Evolutionary conservation across 768 basidiomycete species (phyloP).

Genomic region (Termitomyces sp.): DNA sequence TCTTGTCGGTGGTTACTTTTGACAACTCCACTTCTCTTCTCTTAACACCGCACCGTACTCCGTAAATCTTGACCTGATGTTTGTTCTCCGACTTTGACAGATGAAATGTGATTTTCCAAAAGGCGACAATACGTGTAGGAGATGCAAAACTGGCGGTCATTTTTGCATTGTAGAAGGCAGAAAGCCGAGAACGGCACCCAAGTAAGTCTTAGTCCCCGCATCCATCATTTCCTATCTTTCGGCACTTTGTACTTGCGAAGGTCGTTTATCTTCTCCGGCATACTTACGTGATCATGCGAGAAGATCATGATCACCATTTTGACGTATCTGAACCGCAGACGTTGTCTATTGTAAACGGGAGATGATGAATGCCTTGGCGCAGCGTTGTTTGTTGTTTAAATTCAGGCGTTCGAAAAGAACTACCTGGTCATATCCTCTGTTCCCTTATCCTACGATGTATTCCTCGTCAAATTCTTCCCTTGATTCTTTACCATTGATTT

Average conservation of each 20-base stretch:
- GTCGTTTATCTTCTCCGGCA: constrained; percentile 2
- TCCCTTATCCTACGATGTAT: constrained; percentile 8
- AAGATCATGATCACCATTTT: constrained; percentile 3
- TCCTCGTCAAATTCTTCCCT: constrained; percentile 17
- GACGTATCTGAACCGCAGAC: constrained; percentile 10
- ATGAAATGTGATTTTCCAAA: constrained; percentile 86
- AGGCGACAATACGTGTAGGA: constrained; percentile 69
- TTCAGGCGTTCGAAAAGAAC: background rate
- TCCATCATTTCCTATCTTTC: constrained; percentile 15
- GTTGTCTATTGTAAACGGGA: constrained; percentile 3
- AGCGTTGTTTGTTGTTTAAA: constrained; percentile 12
- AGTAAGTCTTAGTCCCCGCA: constrained; percentile 49
- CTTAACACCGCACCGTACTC: background rate
- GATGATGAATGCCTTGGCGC: constrained; percentile 2
- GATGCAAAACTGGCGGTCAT: constrained; percentile 70
- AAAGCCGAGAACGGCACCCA: constrained; percentile 72
- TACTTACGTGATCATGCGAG: constrained; percentile 1
- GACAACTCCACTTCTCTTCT: background rate
- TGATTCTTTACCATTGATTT: constrained; percentile 16
- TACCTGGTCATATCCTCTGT: constrained; percentile 3
- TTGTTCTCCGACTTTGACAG: constrained; percentile 30
- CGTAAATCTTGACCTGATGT: background rate
- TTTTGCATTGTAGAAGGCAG: constrained; percentile 81
- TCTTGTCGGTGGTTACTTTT: constrained; percentile 7
- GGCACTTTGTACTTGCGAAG: constrained; percentile 7